Base-by-base conservation (phyloP, 2,329 filamentous ascomycete species). In the Colletotrichum godetiae region DNA sequence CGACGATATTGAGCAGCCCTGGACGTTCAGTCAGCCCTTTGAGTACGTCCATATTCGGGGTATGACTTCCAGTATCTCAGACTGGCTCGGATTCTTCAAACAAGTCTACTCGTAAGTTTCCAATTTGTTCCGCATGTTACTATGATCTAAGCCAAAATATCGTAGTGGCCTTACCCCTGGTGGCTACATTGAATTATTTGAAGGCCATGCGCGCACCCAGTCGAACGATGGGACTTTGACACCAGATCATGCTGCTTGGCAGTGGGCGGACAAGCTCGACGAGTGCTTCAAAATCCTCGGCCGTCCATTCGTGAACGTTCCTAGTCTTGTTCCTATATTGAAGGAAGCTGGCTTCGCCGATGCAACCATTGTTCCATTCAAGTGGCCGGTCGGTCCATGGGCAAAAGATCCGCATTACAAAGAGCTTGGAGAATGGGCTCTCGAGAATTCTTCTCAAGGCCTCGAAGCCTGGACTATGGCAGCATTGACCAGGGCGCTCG, bases 51-150 rank as follows among this genome's bases (percentile, higher is more conserved):
- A 57, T 10, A 57, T 57, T 57, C 55, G 55, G 4, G 86, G 75
- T 84, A 73, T 53, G 87, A 89, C 75, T 81, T 86, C 19, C 84
- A 88, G 61, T 42, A 52, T 46, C 58, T 55, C 19, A 76, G 76
- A 61, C 80, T 78, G 8, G 82, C 81, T 3, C 80, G 80, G 24
- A 79, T 91, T 57, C 78, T 90, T 59, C 74, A 81, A 52, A 84
- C 88, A 76, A 83, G 55, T 85, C 12, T 88, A 86, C 72, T 78
- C 81, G 82, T 84, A 78, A 61, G 75, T 57, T 31, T 46, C 27
- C 29, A 59, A 37, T 37, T 11, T 37, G 35, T 37, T 37, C 35
- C n/a, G n/a, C n/a, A n/a, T n/a, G n/a, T n/a, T n/a, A 37, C 10
- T 12, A 37, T 37, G 35, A 37, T 37, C 35, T 37, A 37, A 37